Percentiles rank a stretch among this genome's conserved stretches.
Evolutionary conservation across 1,139 yeast species (phyloP).

Genomic region (Pichia sp.): DNA sequence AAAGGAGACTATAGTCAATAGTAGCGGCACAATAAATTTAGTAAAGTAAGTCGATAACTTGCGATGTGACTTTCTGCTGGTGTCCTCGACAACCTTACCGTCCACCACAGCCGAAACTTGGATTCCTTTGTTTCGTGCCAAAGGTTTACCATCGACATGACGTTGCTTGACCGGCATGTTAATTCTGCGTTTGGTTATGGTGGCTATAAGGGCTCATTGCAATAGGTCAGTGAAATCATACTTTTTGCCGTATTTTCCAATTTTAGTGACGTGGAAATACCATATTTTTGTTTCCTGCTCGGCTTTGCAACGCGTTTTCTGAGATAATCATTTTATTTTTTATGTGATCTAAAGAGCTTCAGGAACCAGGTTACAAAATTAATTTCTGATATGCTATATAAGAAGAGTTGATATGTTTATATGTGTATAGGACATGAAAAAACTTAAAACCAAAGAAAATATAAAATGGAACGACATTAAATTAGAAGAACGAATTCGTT

Average conservation of each 20-base stretch:
- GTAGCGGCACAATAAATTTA: slow-evolving; percentile 42
- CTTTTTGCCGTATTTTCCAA: too few relatives aligned
- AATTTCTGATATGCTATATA: background rate
- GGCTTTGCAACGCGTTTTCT: background rate
- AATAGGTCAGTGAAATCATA: too few relatives aligned
- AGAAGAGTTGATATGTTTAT: background rate
- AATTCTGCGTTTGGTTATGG: too few relatives aligned
- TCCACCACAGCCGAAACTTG: background rate
- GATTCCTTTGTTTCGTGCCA: background rate
- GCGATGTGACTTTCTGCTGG: background rate
- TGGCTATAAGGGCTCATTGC: too few relatives aligned
- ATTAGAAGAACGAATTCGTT: background rate
- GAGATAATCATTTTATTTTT: background rate
- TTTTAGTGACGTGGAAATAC: background rate
- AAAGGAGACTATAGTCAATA: slow-evolving; percentile 50
- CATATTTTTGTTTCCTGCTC: background rate
- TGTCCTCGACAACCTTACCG: background rate
- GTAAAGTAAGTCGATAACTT: background rate
- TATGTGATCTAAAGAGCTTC: too few relatives aligned
- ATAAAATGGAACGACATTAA: background rate
- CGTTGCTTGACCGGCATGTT: background rate
- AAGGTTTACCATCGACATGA: background rate
- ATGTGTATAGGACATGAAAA: background rate
- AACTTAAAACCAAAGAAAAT: background rate
- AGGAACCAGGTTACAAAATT: background rate